These are phyloP conservation scores for Rhizopogon vinicolor DNA, from an alignment of 768 basidiomycete species.

Conservation along the genomic window DNA sequence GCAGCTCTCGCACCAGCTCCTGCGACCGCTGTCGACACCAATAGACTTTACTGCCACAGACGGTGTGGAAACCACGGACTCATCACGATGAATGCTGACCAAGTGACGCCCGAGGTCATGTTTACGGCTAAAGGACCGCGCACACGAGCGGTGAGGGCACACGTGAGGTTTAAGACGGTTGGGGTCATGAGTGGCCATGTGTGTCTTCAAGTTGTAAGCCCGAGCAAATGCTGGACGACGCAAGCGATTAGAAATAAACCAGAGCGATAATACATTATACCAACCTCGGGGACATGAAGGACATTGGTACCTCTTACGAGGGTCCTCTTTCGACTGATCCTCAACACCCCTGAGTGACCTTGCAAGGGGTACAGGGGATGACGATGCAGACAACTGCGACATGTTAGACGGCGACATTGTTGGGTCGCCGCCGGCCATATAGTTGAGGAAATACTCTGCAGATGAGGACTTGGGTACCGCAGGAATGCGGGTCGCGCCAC, in stretches of 20 bases:
- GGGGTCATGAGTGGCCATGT: conserved; percentile 93
- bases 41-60: conserved; percentile 44
- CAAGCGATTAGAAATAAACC: conserved; percentile 2
- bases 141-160: conserved; percentile 82
- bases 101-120: conserved; percentile 91
- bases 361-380: conserved; percentile 35
- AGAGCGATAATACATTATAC: conserved; percentile 2
- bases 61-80: conserved; percentile 40
- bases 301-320: conserved; percentile 79
- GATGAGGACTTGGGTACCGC: conserved; percentile 45
- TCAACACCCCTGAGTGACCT: conserved; percentile 34
- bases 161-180: conserved; percentile 85
- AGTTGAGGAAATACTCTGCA: conserved; percentile 37
- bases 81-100: conserved; percentile 79
- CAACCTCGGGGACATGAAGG: conserved; percentile 67
- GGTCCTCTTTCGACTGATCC: conserved; percentile 51
- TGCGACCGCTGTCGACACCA: conserved; percentile 59
- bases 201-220: conserved; percentile 93
- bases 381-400: conserved; percentile 40
- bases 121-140: conserved; percentile 89
- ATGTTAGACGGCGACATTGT: conserved; percentile 57
- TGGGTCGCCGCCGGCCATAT: conserved; percentile 27
- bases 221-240: conserved; percentile 71
- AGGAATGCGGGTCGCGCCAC: conserved; percentile 44
- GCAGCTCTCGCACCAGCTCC: conserved; percentile 71